Evolutionary conservation across 371 early-diverging fungal genomes (phyloP).

Genomic region (Apophysomyces variabilis): DNA sequence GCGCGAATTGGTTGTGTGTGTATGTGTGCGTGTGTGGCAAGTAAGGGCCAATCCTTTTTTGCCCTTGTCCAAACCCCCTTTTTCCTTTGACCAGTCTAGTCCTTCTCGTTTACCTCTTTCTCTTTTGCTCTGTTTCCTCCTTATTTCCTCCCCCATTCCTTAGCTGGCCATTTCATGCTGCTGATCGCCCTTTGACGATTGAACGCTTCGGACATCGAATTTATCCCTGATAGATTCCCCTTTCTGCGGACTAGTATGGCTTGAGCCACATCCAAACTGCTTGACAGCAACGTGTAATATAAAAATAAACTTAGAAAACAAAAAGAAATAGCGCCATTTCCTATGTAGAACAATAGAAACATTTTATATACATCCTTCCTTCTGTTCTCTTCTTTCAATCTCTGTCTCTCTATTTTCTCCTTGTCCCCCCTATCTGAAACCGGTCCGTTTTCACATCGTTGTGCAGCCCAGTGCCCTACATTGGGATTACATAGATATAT

Average conservation of each 20-base stretch:
- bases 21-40: background rate
- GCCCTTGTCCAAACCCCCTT: background rate
- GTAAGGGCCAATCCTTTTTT: background rate
- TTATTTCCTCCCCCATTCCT: conserved; percentile 7
- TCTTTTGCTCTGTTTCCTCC: background rate
- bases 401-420: background rate
- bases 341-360: no score
- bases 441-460: conserved; percentile 10
- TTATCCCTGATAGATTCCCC: background rate
- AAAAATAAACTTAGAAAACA: no score
- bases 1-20: background rate
- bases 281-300: no score
- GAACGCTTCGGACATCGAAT: background rate
- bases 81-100: background rate
- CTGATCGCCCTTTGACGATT: background rate
- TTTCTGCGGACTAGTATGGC: background rate
- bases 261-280: background rate
- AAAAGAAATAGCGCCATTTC: no score
- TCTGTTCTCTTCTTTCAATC: background rate
- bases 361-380: no score
- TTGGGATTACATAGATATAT: background rate
- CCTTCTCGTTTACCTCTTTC: background rate
- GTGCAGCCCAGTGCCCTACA: background rate
- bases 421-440: conserved; percentile 6
- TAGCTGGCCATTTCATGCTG: conserved; percentile 8